These are phyloP conservation scores for Medakamo hakoo DNA, from an alignment of 139 green algal genomes.

Conservation along the genomic window DNA sequence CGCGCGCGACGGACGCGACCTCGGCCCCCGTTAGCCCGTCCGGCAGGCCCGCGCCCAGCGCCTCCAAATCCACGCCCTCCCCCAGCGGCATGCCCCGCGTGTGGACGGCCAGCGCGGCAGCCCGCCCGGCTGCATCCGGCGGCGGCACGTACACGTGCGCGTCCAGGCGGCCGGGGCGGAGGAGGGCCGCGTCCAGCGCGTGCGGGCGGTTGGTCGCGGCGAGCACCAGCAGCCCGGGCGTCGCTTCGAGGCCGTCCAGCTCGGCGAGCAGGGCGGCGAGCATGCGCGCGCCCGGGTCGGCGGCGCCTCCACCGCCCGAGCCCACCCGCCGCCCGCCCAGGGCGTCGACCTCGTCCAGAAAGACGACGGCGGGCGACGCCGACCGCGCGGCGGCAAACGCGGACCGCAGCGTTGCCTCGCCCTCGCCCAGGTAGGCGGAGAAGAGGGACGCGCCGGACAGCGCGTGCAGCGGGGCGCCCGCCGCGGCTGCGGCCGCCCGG, in stretches of 20 bases:
- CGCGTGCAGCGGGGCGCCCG: conserved; percentile 47
- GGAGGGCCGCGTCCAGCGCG: conserved; percentile 54
- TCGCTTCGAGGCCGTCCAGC: conserved; percentile 61
- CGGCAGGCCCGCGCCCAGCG: conserved; percentile 25
- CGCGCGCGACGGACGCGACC: neutral
- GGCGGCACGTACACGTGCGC: conserved; percentile 74
- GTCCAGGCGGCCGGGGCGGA: conserved; percentile 70
- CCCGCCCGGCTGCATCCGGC: conserved; percentile 41
- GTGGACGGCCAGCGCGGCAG: conserved; percentile 31
- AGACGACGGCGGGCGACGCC: conserved; percentile 58
- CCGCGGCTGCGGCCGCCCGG: conserved; percentile 45
- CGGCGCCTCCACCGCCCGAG: neutral
- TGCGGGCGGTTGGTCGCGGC: conserved; percentile 64
- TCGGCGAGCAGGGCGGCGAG: conserved; percentile 69
- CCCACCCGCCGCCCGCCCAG: conserved; percentile 19
- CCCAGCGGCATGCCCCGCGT: conserved; percentile 41
- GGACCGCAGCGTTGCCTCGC: conserved; percentile 53
- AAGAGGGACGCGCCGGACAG: conserved; percentile 39
- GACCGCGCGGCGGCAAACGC: conserved; percentile 49
- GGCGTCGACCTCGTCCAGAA: conserved; percentile 78
- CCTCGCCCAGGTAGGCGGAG: conserved; percentile 76
- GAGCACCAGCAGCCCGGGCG: conserved; percentile 55
- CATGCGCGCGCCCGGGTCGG: conserved; percentile 20
- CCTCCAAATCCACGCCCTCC: conserved; percentile 50
- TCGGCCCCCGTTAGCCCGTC: conserved; percentile 34